Percentiles rank a stretch among this genome's conserved stretches.
These are phyloP conservation scores for Peronospora destructor DNA, from an alignment of 352 stramenopile genomes.

Conservation along the genomic window DNA sequence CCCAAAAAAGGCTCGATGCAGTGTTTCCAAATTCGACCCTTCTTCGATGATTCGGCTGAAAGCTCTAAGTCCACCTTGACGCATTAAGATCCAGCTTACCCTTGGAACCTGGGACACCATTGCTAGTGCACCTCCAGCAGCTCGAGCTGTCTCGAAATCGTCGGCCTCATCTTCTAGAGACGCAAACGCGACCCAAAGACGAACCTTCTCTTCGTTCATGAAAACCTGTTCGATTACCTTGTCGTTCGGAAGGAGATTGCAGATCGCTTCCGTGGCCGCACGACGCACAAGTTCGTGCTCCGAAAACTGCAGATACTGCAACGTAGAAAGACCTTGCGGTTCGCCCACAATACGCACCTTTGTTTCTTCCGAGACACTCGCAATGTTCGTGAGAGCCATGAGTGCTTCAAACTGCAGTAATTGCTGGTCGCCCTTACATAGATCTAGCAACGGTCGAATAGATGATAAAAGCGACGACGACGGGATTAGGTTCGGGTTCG, in stretches of 20 bases:
- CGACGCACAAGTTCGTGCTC: slow-evolving; percentile 95
- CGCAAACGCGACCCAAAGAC: slow-evolving; percentile 91
- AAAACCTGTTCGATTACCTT: slow-evolving; percentile 92
- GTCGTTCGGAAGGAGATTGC: slow-evolving; percentile 93
- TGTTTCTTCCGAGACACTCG: slow-evolving; percentile 88
- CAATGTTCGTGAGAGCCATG: slow-evolving; percentile 97
- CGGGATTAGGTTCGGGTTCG: slow-evolving; percentile 89
- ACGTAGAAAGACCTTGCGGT: slow-evolving; percentile 59
- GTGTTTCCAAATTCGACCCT: slow-evolving; percentile 51
- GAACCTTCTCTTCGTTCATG: slow-evolving; percentile 88
- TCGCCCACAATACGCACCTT: slow-evolving; percentile 85
- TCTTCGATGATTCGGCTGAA: slow-evolving; percentile 50
- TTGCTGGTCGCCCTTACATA: slow-evolving; percentile 92
- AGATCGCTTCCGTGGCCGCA: slow-evolving; percentile 93
- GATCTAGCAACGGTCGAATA: slow-evolving; percentile 83
- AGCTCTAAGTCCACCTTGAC: slow-evolving; percentile 53
- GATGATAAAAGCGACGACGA: slow-evolving; percentile 72
- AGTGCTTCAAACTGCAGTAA: slow-evolving; percentile 89
- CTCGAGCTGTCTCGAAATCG: slow-evolving; percentile 89
- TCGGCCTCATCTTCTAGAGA: slow-evolving; percentile 86
- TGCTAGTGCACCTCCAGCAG: slow-evolving; percentile 88
- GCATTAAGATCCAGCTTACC: slow-evolving; percentile 65
- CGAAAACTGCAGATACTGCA: slow-evolving; percentile 92
- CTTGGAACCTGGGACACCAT: slow-evolving; percentile 86
- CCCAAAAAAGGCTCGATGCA: slow-evolving; percentile 69